Evolutionary conservation across 176 grass and related monocot species (phyloP).

Genomic region (Leersia perrieri): DNA sequence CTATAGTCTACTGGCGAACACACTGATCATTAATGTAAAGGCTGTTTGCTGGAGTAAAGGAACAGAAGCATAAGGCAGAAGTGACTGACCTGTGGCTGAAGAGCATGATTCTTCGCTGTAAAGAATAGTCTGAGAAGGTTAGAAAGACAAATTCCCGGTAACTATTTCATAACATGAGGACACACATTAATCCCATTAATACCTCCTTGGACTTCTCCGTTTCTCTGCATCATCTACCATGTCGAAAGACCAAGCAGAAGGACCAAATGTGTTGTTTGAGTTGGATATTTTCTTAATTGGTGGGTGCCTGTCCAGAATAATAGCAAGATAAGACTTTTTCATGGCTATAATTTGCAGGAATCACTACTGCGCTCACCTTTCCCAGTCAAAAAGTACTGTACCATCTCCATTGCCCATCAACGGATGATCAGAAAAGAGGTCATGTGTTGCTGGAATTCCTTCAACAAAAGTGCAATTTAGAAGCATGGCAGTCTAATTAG

Average conservation of each 20-base stretch:
- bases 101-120: constrained; percentile 60
- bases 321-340: constrained; percentile 25
- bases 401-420: constrained; percentile 24
- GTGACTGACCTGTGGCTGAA: constrained; percentile 46
- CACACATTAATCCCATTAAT: constrained; percentile 9
- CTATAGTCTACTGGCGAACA: not conserved
- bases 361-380: constrained; percentile 40
- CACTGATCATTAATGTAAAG: constrained; percentile 12
- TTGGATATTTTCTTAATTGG: constrained; percentile 33
- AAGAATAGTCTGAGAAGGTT: constrained; percentile 33
- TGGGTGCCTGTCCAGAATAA: constrained; percentile 29
- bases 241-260: constrained; percentile 43
- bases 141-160: constrained; percentile 3
- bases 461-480: constrained; percentile 9
- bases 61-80: constrained; percentile 7
- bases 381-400: constrained; percentile 40
- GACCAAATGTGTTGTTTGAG: constrained; percentile 29
- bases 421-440: constrained; percentile 36
- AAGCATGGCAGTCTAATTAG: constrained; percentile 16
- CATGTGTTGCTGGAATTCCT: constrained; percentile 34
- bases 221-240: constrained; percentile 42
- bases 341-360: constrained; percentile 6
- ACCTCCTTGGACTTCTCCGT: constrained; percentile 49
- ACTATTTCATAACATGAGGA: constrained; percentile 17
- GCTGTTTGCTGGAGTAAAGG: constrained; percentile 12